phyloP scores from a whole-genome alignment of 176 grass and related monocot species.

The Oryza longistaminata region DNA sequence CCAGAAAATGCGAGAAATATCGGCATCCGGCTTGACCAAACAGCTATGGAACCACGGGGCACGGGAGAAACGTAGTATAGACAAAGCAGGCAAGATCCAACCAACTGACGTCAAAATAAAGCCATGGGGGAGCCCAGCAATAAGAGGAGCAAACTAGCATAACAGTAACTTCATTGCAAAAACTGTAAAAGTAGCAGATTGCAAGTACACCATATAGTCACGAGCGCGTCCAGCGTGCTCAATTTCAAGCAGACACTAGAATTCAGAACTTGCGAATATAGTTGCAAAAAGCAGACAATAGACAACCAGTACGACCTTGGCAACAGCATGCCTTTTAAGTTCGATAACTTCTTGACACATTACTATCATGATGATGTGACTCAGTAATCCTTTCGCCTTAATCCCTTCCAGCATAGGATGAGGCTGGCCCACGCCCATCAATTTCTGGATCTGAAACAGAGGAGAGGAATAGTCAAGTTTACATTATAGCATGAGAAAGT shows the following conservation, averaged over 20 bases:
- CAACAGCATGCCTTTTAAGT: conserved; percentile 6
- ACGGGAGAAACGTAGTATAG: not conserved
- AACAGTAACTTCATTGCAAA: conserved; percentile 23
- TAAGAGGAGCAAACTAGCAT: not conserved
- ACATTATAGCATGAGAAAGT: not conserved
- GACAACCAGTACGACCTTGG: not conserved
- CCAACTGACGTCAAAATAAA: not conserved
- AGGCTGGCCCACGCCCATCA: conserved; percentile 42
- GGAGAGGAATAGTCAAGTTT: not conserved
- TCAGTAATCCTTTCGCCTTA: not conserved
- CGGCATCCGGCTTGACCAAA: not conserved
- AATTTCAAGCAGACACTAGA: conserved; percentile 13
- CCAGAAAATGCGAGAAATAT: not conserved
- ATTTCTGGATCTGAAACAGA: conserved; percentile 37
- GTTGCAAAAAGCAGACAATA: not conserved
- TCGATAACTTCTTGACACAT: conserved; percentile 17
- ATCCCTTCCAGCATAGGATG: conserved; percentile 21
- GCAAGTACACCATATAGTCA: not conserved
- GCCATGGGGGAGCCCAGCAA: not conserved
- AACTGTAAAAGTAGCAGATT: not conserved
- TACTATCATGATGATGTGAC: conserved; percentile 15
- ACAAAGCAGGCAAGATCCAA: not conserved
- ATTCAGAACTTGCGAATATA: not conserved
- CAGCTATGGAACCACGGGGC: not conserved
- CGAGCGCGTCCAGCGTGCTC: not conserved